Evolutionary conservation across 768 basidiomycete species (phyloP), one percentile per base, ranked within the genome.

Genomic region (Gymnopilus junonius): DNA sequence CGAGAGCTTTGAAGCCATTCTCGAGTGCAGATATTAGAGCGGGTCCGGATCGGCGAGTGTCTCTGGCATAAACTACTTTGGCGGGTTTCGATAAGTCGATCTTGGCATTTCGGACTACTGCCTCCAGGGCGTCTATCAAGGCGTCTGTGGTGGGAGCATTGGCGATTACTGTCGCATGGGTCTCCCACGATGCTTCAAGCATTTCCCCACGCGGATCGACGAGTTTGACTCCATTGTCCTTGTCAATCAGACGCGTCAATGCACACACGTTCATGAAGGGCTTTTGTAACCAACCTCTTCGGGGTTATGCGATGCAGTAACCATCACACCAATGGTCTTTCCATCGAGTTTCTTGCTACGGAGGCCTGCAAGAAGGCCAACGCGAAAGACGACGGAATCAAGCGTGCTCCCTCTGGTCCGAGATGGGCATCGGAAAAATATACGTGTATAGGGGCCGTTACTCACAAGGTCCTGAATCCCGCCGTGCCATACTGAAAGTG

Each of bases 231-330:
- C 97, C 97, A 74, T 99, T 99, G 75, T 99, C 97, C 95, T 97
- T 71, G 14, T 11, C 23, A 25, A 27, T 55, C 34, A 32, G 48
- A 63, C 59, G 59, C 69, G 66, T 64, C 58, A 66, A 29, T 15
- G 67, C 43, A 42, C 54, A 54, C 23, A 17, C n/a, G 11, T 37
- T 31, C 34, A 25, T 31, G 43, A 31, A 21, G 34, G 35, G 58
- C 45, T 55, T 51, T 64, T 37, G 45, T 55, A n/a, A 71, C 85
- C 67, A 70, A 95, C 96, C 72, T 87, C 84, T 73, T 96, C 96
- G n/a, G 97, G 97, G 74, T 99, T 99, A 77, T 99, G 97, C n/a
- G 95, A 97, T 2, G 97, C 97, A 37, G 97, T 99, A 73, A 99
- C 90, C 97, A 99, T 99, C 21, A 99, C 93, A 15, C 97, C 97